Evolutionary conservation across 345 rosid genomes (phyloP).

Genomic region (Passiflora organensis): DNA sequence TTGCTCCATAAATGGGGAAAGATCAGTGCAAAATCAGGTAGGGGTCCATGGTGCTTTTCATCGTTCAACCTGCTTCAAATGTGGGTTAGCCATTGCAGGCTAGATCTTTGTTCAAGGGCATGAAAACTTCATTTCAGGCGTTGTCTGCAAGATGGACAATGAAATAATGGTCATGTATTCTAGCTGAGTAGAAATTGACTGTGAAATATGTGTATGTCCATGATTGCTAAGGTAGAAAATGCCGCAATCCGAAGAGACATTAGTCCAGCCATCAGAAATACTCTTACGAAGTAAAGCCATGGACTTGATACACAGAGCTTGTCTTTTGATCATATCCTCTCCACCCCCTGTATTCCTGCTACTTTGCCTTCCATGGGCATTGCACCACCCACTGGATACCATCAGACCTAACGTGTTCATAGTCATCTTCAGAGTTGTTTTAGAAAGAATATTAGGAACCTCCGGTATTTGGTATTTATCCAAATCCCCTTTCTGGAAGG

Average conservation of each 20-base stretch:
- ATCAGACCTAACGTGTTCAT: no score
- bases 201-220: conserved; percentile 77
- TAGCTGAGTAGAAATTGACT: conserved; percentile 54
- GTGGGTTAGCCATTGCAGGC: conserved; percentile 69
- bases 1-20: conserved; percentile 59
- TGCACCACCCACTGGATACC: no score
- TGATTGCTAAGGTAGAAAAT: conserved; percentile 57
- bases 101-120: conserved; percentile 72
- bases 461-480: no score
- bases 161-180: conserved; percentile 25
- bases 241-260: no score
- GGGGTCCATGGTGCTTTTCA: conserved; percentile 94
- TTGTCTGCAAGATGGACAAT: conserved; percentile 51
- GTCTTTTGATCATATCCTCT: conserved; percentile 63
- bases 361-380: conserved; percentile 78
- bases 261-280: no score
- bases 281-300: no score
- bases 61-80: conserved; percentile 66
- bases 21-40: conserved; percentile 71
- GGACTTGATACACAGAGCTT: conserved; percentile 83
- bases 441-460: no score
- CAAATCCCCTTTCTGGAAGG: no score
- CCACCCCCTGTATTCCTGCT: conserved; percentile 40
- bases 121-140: conserved; percentile 78
- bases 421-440: no score